Base-by-base conservation (phyloP, 208 protist species). In the Wallacemonas sp. region DNA sequence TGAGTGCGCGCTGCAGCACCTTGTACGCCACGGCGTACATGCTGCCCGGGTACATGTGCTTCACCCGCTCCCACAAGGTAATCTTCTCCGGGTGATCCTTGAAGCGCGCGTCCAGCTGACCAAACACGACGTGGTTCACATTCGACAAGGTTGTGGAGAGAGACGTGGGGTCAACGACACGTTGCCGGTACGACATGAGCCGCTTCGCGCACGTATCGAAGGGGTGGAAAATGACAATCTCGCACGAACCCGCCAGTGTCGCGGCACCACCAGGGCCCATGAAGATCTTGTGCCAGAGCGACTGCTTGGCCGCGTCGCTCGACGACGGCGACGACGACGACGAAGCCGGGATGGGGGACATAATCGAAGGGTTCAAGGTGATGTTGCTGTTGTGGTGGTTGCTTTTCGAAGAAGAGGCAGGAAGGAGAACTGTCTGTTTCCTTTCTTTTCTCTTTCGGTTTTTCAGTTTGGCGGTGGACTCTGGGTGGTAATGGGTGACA, bases 181-280 rank as follows among this genome's bases (percentile, higher is more conserved):
- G 70, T 14, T 81, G 74, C 22, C 79, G 71, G 57, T 91, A 74
- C 11, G 82, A 79, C 86, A 92, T 92, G 50, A 95, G 83, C 2
- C 90, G 84, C 75, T 95, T 95, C 20, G 87, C 85, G n/a, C 78
- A 62, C 1, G 90, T 95, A 61, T 95, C 90, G 59, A 95, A 89
- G 25, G 90, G 90, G 45, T 95, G 90, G 59, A 95, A 95, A 41
- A 95, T 77, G 28, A 83, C 29, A 28, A 95, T 86, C 73, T 95
- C 87, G 41, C 75, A 84, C 42, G 73, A 62, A 11, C 87, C 90
- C 0, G 89, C 89, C 5, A 88, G 26, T 12, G 86, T 89, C 16
- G 86, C 82, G 5, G 77, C 84, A 4, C 84, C 84, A 39, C 79
- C 79, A 3, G 79, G 77, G 23, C 84, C 84, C 31, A 84, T 31